Evolutionary conservation across 306 rosid species (phyloP).

Genomic region (Vigna reflexopilosa): DNA sequence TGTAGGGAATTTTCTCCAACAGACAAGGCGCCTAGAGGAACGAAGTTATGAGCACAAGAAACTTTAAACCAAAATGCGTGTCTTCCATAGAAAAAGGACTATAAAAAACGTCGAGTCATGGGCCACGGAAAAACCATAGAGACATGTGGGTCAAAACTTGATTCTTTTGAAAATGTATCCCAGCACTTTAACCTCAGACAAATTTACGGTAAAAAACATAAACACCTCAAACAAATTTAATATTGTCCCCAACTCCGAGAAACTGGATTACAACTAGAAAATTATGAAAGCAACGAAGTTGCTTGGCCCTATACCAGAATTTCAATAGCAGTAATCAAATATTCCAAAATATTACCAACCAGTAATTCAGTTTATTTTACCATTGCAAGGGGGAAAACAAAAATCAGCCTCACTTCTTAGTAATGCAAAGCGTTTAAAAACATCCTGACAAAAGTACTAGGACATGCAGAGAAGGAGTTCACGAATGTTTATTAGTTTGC

Average conservation of each 20-base stretch:
- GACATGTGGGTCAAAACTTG: background rate
- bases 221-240: background rate
- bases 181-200: background rate
- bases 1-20: background rate
- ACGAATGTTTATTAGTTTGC: background rate
- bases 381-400: background rate
- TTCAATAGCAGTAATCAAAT: background rate
- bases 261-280: conserved; percentile 10
- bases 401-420: conserved; percentile 11
- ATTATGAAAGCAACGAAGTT: conserved; percentile 1
- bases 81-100: background rate
- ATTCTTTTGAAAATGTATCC: background rate
- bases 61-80: background rate
- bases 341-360: background rate
- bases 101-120: background rate
- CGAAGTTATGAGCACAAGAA: background rate
- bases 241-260: background rate
- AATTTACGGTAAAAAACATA: no score
- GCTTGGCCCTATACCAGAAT: conserved; percentile 17
- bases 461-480: conserved; percentile 27
- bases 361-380: background rate
- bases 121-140: background rate
- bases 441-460: background rate
- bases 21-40: background rate
- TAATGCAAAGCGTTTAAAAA: conserved; percentile 34